Percentiles rank a stretch among this genome's conserved stretches.
These are phyloP conservation scores for Talaromyces islandicus DNA, from an alignment of 2,329 filamentous ascomycete species.

Conservation along the genomic window DNA sequence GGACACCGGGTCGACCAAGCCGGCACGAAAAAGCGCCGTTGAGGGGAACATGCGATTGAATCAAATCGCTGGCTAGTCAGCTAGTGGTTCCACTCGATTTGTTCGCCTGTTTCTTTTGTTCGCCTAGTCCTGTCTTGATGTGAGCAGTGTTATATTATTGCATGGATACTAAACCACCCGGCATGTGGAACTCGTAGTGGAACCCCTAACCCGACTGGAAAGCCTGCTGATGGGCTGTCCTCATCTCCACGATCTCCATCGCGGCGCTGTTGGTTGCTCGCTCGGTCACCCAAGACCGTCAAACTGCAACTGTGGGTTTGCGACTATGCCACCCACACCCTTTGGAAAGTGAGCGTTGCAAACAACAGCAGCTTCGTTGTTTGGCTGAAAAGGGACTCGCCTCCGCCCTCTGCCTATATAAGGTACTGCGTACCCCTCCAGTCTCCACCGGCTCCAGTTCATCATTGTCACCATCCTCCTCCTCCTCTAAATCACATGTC, in stretches of 20 bases:
- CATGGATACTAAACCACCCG: not conserved
- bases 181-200: not conserved
- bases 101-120: not conserved
- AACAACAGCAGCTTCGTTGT: not conserved
- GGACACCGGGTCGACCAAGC: not conserved
- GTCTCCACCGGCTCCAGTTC: not conserved
- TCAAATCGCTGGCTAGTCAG: not conserved
- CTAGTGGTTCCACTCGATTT: not conserved
- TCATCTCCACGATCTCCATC: not conserved
- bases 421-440: not conserved
- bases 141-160: not conserved
- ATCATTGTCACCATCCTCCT: not conserved
- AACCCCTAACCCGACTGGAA: not conserved
- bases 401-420: not conserved
- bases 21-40: not conserved
- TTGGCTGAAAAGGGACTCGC: not conserved
- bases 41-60: not conserved
- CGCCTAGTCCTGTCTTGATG: not conserved
- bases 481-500: not conserved
- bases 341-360: not conserved
- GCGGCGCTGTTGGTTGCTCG: not conserved
- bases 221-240: not conserved
- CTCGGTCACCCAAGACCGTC: not conserved
- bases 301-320: not conserved
- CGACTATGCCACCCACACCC: not conserved